Evolutionary conservation across 805 yeast species (phyloP).

Genomic region (Candida nanaspora): DNA sequence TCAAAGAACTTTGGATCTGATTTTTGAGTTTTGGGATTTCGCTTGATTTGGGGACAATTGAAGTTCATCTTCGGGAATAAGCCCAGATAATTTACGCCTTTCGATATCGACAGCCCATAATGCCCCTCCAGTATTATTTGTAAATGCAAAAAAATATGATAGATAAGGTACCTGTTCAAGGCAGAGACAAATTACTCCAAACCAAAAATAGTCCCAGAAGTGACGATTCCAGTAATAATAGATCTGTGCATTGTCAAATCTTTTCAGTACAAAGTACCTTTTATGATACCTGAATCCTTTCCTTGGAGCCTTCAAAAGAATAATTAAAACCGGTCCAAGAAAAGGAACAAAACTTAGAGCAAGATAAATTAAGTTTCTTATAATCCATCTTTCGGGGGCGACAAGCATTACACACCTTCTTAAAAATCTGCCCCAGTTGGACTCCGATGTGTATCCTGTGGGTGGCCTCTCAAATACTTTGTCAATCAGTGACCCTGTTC

Average conservation of each 20-base stretch:
- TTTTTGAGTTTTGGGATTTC: neutral
- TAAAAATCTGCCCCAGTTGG: constrained; percentile 13
- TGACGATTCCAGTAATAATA: constrained; percentile 29
- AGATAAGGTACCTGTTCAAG: constrained; percentile 50
- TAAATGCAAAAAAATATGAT: constrained; percentile 46
- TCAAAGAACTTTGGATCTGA: too few species aligned
- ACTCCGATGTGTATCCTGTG: constrained; percentile 21
- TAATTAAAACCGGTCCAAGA: constrained; percentile 48
- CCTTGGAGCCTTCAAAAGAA: constrained; percentile 45
- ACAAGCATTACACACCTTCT: constrained; percentile 14
- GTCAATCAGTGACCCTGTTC: constrained; percentile 7
- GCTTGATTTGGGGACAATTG: neutral
- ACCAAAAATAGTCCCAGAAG: constrained; percentile 32
- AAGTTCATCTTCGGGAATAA: neutral
- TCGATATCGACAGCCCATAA: constrained; percentile 49
- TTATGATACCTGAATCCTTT: constrained; percentile 45
- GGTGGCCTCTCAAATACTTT: constrained; percentile 12
- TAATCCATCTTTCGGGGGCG: constrained; percentile 34
- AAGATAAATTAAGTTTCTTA: constrained; percentile 28
- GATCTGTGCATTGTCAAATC: constrained; percentile 35
- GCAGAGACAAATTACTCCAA: constrained; percentile 44
- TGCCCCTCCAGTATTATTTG: constrained; percentile 58
- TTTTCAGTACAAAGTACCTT: constrained; percentile 53
- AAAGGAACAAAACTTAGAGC: constrained; percentile 45
- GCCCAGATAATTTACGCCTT: neutral